Conservation (phyloP, 2,329 filamentous ascomycete genomes). For the Microdochium nivale region DNA sequence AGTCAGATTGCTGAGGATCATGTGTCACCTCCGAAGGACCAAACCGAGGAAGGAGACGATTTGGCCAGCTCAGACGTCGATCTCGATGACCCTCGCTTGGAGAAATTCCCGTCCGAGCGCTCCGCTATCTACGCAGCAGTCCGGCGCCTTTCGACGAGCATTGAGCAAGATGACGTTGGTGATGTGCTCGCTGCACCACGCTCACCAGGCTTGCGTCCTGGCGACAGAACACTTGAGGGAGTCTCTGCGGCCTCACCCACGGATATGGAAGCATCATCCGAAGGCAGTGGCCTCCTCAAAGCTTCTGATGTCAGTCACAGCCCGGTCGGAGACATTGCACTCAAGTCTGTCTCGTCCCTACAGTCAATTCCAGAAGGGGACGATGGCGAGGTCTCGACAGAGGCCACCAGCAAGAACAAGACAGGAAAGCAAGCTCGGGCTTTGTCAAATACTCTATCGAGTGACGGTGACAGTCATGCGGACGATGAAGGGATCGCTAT, state of each 20-base stretch:
- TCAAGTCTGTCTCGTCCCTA: not conserved
- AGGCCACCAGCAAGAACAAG: not conserved
- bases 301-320: not conserved
- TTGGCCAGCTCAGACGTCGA: slow-evolving; percentile 7
- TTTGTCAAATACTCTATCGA: slow-evolving; percentile 1
- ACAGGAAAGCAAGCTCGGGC: slow-evolving; percentile 2
- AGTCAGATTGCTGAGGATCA: not conserved
- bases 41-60: not conserved
- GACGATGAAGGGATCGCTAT: slow-evolving; percentile 19
- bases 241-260: not conserved
- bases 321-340: not conserved
- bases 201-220: slow-evolving; percentile 8
- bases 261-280: not conserved
- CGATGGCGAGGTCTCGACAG: not conserved
- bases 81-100: slow-evolving; percentile 17
- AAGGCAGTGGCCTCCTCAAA: not conserved
- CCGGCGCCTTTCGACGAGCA: slow-evolving; percentile 17
- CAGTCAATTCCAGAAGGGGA: not conserved
- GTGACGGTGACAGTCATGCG: slow-evolving; percentile 2
- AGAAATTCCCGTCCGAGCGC: slow-evolving; percentile 19
- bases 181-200: slow-evolving; percentile 5
- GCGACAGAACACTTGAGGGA: not conserved
- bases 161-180: slow-evolving; percentile 15
- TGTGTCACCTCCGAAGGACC: not conserved
- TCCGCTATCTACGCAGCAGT: slow-evolving; percentile 19